Evolutionary conservation across 768 basidiomycete species (phyloP).

Genomic region (Russula sp.): DNA sequence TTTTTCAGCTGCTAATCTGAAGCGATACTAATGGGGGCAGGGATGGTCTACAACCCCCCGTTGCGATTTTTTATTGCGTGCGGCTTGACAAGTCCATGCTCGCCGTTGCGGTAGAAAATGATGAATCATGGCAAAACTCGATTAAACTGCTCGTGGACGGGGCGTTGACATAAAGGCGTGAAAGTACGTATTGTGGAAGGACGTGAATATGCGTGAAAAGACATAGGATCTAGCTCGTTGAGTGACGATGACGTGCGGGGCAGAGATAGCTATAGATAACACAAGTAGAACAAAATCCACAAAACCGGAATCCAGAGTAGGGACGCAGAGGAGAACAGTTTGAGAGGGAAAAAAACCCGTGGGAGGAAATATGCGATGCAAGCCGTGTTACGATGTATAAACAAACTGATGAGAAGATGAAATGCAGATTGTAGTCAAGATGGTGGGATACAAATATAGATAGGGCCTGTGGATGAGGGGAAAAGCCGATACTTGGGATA

Average conservation of each 20-base stretch:
- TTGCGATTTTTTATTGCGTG: too few relatives aligned
- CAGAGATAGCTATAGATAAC: slow-evolving; percentile 17
- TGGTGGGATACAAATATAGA: slow-evolving; percentile 1
- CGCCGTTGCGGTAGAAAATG: neutral
- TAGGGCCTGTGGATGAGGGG: neutral
- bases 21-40: too few relatives aligned
- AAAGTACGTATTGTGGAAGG: neutral
- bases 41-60: neutral
- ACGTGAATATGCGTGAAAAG: slow-evolving; percentile 14
- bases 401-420: slow-evolving; percentile 19
- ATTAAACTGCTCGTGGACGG: slow-evolving; percentile 10
- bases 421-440: neutral
- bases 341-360: neutral
- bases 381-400: slow-evolving; percentile 18
- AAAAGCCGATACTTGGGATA: too few relatives aligned
- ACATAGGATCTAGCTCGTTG: slow-evolving; percentile 16
- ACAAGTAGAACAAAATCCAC: slow-evolving; percentile 8
- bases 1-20: too few relatives aligned
- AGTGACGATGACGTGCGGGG: slow-evolving; percentile 6
- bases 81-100: neutral
- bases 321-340: neutral
- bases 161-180: slow-evolving; percentile 7
- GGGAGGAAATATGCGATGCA: slow-evolving; percentile 12
- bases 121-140: neutral
- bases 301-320: neutral